phyloP scores from a whole-genome alignment of 345 rosid genomes.

The Combretum micranthum region DNA sequence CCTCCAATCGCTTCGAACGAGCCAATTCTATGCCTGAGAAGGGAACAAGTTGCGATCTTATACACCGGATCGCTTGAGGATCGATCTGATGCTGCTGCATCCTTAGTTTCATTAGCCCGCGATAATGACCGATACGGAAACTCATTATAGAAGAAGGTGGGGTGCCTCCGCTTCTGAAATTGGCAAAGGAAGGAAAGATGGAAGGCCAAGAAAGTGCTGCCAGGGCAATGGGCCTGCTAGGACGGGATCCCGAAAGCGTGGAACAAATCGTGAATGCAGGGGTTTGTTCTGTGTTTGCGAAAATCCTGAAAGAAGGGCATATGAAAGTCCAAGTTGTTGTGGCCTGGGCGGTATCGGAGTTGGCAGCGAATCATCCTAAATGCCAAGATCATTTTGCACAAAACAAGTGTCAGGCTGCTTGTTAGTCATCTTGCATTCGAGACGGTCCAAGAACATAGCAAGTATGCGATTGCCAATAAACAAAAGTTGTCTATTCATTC shows the following conservation, averaged over 20 bases:
- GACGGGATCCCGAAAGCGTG: constrained; percentile 14
- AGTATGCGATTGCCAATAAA: constrained; percentile 13
- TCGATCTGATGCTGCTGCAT: constrained; percentile 21
- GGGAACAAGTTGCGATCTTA: constrained; percentile 21
- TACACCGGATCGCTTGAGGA: constrained; percentile 20
- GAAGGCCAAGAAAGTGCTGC: constrained; percentile 13
- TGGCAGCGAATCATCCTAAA: constrained; percentile 18
- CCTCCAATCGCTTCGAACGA: constrained; percentile 29
- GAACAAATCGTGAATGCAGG: constrained; percentile 15
- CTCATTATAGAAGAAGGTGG: constrained; percentile 26
- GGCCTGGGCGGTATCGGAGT: constrained; percentile 20
- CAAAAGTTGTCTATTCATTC: constrained; percentile 16
- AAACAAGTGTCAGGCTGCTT: constrained; percentile 19
- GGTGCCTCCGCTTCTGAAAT: constrained; percentile 11
- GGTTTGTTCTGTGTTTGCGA: constrained; percentile 15
- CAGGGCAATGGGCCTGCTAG: constrained; percentile 10
- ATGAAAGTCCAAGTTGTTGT: constrained; percentile 26
- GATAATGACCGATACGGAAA: constrained; percentile 24
- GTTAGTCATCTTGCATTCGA: constrained; percentile 26
- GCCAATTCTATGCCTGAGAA: constrained; percentile 22
- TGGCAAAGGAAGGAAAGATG: constrained; percentile 12
- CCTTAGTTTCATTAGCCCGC: constrained; percentile 21
- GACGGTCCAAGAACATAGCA: constrained; percentile 21
- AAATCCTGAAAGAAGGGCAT: constrained; percentile 22
- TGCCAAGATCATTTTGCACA: constrained; percentile 26